Conservation (phyloP, 2,329 filamentous ascomycete species). For the Colletotrichum sp. region DNA sequence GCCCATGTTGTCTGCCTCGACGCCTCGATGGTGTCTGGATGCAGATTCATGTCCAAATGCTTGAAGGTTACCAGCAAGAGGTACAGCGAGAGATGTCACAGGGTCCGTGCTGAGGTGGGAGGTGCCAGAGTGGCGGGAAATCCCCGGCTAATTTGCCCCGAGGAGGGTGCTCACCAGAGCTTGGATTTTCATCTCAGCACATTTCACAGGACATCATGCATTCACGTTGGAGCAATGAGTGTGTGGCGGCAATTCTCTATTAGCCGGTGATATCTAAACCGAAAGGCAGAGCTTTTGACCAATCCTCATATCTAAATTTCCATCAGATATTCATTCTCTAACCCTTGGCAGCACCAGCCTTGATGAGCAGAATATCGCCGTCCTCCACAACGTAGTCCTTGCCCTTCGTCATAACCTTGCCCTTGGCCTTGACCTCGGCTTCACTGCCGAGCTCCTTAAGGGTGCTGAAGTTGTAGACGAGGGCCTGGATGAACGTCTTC, state of each 20-base stretch:
- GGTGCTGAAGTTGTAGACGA: slow-evolving; percentile 87
- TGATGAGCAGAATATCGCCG: slow-evolving; percentile 85
- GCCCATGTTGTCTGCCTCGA: neutral
- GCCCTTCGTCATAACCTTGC: slow-evolving; percentile 98
- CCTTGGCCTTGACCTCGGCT: slow-evolving; percentile 85
- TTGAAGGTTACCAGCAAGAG: neutral
- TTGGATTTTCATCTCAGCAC: neutral
- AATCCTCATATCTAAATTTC: slow-evolving; percentile 18
- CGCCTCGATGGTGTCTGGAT: neutral
- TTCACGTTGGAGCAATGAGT: neutral
- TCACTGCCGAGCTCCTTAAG: slow-evolving; percentile 91
- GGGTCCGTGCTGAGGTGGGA: neutral
- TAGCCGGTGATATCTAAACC: slow-evolving; percentile 22
- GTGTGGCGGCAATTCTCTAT: slow-evolving; percentile 5
- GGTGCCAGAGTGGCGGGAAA: neutral
- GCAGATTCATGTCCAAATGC: neutral
- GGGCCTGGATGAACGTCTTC: slow-evolving; percentile 97
- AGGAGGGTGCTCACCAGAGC: accelerated
- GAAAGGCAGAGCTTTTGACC: slow-evolving; percentile 22
- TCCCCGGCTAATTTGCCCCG: neutral
- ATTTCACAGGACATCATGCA: neutral
- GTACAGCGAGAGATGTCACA: neutral
- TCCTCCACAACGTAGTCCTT: slow-evolving; percentile 95
- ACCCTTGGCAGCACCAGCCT: slow-evolving; percentile 82
- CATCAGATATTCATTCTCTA: slow-evolving; percentile 38